Conservation (phyloP, 306 rosid species). For the Mimosa bimucronata region DNA sequence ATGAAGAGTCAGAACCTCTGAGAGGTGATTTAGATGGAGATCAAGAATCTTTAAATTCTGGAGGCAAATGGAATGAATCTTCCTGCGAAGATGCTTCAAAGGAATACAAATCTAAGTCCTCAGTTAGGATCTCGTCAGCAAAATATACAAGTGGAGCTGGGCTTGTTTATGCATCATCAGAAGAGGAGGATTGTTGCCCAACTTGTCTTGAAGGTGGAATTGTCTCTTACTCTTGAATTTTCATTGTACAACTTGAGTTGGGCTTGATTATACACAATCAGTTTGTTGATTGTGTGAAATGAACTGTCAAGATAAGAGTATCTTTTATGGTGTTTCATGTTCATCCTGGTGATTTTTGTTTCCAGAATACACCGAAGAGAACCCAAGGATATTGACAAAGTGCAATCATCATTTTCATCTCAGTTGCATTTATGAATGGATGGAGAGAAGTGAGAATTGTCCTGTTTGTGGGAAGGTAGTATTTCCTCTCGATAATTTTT, state of each 20-base stretch:
- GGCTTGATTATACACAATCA: constrained; percentile 45
- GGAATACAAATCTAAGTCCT: constrained; percentile 70
- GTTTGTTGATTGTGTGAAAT: constrained; percentile 36
- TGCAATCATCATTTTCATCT: constrained; percentile 98
- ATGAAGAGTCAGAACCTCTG: constrained; percentile 88
- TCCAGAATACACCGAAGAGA: constrained; percentile 87
- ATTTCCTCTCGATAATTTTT: constrained; percentile 24
- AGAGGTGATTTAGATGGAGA: constrained; percentile 72
- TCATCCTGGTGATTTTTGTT: constrained; percentile 22
- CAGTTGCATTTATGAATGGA: constrained; percentile 99
- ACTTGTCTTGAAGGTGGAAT: constrained; percentile 94
- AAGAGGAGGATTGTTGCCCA: constrained; percentile 97
- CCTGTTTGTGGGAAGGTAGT: constrained; percentile 99
- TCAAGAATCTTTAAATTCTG: constrained; percentile 56
- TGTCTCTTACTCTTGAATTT: constrained; percentile 7
- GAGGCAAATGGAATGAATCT: constrained; percentile 72
- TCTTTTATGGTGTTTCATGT: constrained; percentile 31
- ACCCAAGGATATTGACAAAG: constrained; percentile 89
- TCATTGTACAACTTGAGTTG: constrained; percentile 42
- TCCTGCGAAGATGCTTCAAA: constrained; percentile 70
- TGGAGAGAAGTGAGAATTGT: constrained; percentile 99
- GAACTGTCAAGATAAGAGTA: constrained; percentile 5
- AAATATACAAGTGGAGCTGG: constrained; percentile 56
- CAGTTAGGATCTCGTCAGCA: constrained; percentile 62
- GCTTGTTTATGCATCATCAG: constrained; percentile 62